Evolutionary conservation across 2,329 filamentous ascomycete species (phyloP).

Genomic region (Xylariales sp.): DNA sequence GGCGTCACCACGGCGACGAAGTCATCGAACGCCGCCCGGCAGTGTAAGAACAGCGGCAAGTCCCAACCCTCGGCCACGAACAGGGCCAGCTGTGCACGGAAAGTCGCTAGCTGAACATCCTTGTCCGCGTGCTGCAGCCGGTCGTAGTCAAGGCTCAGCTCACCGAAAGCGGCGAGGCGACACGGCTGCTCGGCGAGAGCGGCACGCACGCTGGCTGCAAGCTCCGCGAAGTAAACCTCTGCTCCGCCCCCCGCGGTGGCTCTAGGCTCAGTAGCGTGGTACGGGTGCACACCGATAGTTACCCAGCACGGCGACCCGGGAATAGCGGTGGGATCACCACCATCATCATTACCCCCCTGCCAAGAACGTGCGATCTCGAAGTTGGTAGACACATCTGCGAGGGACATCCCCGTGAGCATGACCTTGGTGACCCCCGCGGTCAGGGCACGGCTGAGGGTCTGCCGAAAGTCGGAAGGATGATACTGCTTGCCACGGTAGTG

Average conservation of each 20-base stretch:
- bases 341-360: constrained; percentile 13
- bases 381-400: constrained; percentile 23
- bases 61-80: constrained; percentile 22
- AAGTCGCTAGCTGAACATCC: constrained; percentile 32
- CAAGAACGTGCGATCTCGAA: constrained; percentile 21
- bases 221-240: constrained; percentile 14
- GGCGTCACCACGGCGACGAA: constrained; percentile 35
- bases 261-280: constrained; percentile 41
- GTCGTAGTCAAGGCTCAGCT: constrained; percentile 47
- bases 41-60: constrained; percentile 37
- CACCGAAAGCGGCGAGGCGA: constrained; percentile 40
- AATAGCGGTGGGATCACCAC: too few relatives aligned
- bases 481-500: constrained; percentile 45
- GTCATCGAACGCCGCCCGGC: constrained; percentile 35
- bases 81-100: constrained; percentile 36
- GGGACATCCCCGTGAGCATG: constrained; percentile 34
- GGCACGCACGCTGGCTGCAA: constrained; percentile 17
- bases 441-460: constrained; percentile 34
- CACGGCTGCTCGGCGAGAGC: constrained; percentile 17
- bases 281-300: constrained; percentile 47
- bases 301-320: constrained; percentile 37
- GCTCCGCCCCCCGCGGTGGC: constrained; percentile 10
- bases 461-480: constrained; percentile 38
- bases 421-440: constrained; percentile 37
- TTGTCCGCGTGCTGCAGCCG: constrained; percentile 37